phyloP scores from a whole-genome alignment of 108 stramenopile species.

The Skeletonema grethae region DNA sequence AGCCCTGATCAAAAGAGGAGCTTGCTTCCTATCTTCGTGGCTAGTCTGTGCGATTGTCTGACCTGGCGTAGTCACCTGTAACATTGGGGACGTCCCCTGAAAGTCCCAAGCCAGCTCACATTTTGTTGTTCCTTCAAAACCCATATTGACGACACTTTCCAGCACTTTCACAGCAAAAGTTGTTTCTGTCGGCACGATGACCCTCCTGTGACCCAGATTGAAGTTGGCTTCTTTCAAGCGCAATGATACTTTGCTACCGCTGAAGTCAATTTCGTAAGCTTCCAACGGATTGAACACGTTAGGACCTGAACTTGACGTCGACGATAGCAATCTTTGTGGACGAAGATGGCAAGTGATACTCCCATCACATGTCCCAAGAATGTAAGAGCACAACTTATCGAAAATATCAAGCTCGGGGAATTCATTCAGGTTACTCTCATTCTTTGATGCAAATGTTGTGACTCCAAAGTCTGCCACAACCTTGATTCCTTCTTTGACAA shows the following conservation, averaged over 20 bases:
- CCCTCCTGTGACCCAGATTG: constrained; percentile 74
- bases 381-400: constrained; percentile 64
- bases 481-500: constrained; percentile 80
- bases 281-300: constrained; percentile 88
- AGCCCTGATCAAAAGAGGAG: constrained; percentile 67
- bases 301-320: constrained; percentile 53
- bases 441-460: constrained; percentile 61
- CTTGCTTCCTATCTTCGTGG: constrained; percentile 83
- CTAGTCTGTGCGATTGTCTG: constrained; percentile 63
- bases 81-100: constrained; percentile 79
- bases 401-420: constrained; percentile 91
- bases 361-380: constrained; percentile 72
- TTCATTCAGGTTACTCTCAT: constrained; percentile 80
- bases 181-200: constrained; percentile 84
- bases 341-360: constrained; percentile 72
- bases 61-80: constrained; percentile 76
- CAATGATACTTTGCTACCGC: constrained; percentile 64
- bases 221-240: constrained; percentile 75
- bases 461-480: constrained; percentile 77
- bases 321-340: constrained; percentile 56
- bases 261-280: constrained; percentile 88
- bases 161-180: constrained; percentile 67
- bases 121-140: constrained; percentile 78
- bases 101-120: constrained; percentile 90
- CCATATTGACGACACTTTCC: constrained; percentile 80